Evolutionary conservation across 1,284 basidiomycete genomes (phyloP).

Genomic region (Peniophora sp.): DNA sequence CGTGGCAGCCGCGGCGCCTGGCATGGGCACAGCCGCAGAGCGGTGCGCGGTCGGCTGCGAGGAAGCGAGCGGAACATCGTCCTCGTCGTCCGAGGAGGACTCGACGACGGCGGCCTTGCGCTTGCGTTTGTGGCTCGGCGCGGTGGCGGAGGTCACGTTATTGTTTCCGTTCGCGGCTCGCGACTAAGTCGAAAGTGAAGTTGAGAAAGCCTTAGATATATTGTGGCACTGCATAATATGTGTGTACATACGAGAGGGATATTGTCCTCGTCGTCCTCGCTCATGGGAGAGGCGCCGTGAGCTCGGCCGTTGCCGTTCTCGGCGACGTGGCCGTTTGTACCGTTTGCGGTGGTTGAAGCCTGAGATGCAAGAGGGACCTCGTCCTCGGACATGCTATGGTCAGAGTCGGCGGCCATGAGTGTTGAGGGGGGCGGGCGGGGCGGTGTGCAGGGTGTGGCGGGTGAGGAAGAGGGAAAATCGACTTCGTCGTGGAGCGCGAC

Average conservation of each 20-base stretch:
- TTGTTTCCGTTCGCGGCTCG: slow-evolving; percentile 36
- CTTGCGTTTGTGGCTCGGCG: slow-evolving; percentile 63
- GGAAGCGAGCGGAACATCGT: slow-evolving; percentile 64
- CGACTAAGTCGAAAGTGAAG: slow-evolving; percentile 17
- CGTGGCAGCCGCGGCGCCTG: slow-evolving; percentile 32
- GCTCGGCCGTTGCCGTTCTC: slow-evolving; percentile 38
- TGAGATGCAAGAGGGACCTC: slow-evolving; percentile 54
- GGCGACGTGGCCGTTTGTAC: slow-evolving; percentile 13
- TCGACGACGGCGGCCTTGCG: slow-evolving; percentile 36
- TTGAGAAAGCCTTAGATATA: too few species aligned
- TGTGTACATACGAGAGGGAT: slow-evolving; percentile 53
- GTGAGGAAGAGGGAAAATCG: not conserved
- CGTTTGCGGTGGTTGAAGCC: slow-evolving; percentile 13
- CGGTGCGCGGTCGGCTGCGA: slow-evolving; percentile 50
- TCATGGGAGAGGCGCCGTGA: slow-evolving; percentile 43
- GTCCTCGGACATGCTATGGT: slow-evolving; percentile 45
- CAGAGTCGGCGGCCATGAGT: slow-evolving; percentile 5
- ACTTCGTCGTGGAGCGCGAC: not conserved
- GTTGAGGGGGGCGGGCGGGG: slow-evolving; percentile 3
- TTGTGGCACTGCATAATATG: too few species aligned
- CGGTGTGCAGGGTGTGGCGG: not conserved
- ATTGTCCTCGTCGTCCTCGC: slow-evolving; percentile 47
- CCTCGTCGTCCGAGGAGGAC: slow-evolving; percentile 44
- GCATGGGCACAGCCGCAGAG: slow-evolving; percentile 33
- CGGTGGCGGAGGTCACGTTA: slow-evolving; percentile 30